Evolutionary conservation across 306 rosid species (phyloP).

Genomic region (Alnus glutinosa): DNA sequence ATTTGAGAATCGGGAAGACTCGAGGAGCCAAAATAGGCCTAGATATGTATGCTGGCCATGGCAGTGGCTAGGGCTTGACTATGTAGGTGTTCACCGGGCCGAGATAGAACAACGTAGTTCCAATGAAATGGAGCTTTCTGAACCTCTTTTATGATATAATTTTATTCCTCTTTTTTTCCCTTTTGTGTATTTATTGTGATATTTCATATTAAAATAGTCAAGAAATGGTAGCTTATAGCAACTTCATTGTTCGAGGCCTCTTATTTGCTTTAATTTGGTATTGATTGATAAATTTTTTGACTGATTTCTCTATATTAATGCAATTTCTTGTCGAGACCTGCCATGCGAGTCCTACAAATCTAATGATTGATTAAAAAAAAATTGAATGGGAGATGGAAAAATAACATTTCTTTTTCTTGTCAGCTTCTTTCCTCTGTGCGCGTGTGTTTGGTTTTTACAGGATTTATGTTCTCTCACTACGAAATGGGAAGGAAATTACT

Average conservation of each 20-base stretch:
- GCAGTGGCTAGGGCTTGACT: slow-evolving; percentile 97
- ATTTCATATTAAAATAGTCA: slow-evolving; percentile 40
- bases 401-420: too few species aligned
- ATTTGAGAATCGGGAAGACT: slow-evolving; percentile 78
- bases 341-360: too few species aligned
- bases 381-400: too few species aligned
- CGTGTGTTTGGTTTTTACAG: neutral
- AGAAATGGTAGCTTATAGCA: slow-evolving; percentile 40
- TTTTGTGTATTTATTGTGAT: slow-evolving; percentile 50
- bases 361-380: too few species aligned
- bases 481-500: neutral
- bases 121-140: slow-evolving; percentile 98
- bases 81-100: slow-evolving; percentile 62
- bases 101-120: slow-evolving; percentile 56
- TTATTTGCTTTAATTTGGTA: slow-evolving; percentile 26
- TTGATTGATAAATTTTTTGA: slow-evolving; percentile 4
- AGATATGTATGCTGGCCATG: slow-evolving; percentile 99
- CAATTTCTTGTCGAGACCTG: too few species aligned
- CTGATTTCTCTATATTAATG: too few species aligned
- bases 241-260: slow-evolving; percentile 26
- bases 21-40: slow-evolving; percentile 53
- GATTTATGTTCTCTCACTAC: neutral
- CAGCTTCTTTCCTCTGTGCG: too few species aligned
- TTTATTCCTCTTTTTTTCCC: neutral
- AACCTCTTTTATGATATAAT: slow-evolving; percentile 68